Percentiles rank a stretch among this genome's conserved stretches.
These are phyloP conservation scores for Neodidymelliopsis sp. DNA, from an alignment of 2,329 filamentous ascomycete species.

Conservation along the genomic window DNA sequence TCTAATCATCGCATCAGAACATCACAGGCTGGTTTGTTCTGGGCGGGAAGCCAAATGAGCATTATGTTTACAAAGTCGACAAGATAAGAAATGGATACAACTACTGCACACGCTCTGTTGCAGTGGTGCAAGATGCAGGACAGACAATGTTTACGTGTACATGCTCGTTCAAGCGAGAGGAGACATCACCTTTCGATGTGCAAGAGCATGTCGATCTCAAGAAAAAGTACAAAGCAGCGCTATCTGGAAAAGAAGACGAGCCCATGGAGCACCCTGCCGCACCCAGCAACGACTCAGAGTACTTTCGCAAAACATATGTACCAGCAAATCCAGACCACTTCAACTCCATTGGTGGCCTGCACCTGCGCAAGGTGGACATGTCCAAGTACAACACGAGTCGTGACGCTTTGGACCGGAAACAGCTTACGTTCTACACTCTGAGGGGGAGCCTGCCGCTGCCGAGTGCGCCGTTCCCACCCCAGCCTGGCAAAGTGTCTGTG, in stretches of 20 bases:
- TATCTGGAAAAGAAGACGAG: constrained; percentile 44
- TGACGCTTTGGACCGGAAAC: constrained; percentile 44
- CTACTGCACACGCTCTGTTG: constrained; percentile 61
- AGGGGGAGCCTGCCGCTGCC: constrained; percentile 44
- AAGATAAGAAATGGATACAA: constrained; percentile 60
- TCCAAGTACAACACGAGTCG: constrained; percentile 53
- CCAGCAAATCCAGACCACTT: constrained; percentile 45
- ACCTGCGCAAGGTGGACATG: constrained; percentile 63
- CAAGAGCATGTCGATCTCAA: constrained; percentile 49
- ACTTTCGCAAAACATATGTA: constrained; percentile 41
- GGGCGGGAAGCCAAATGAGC: constrained; percentile 54
- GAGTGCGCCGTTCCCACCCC: constrained; percentile 33
- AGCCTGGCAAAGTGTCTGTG: background rate
- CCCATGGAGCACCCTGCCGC: constrained; percentile 34
- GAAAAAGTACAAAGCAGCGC: constrained; percentile 43
- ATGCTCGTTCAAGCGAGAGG: constrained; percentile 60
- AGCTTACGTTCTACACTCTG: constrained; percentile 45
- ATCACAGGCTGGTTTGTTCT: constrained; percentile 63
- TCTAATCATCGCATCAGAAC: constrained; percentile 47
- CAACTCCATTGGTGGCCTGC: constrained; percentile 54
- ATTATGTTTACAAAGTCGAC: constrained; percentile 61
- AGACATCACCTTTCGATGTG: constrained; percentile 41
- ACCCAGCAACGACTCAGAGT: constrained; percentile 32
- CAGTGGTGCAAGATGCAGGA: constrained; percentile 55
- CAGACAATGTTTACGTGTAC: constrained; percentile 61